Evolutionary conservation across 2,329 filamentous ascomycete species (phyloP).

Genomic region (Herpotrichia juniperi): DNA sequence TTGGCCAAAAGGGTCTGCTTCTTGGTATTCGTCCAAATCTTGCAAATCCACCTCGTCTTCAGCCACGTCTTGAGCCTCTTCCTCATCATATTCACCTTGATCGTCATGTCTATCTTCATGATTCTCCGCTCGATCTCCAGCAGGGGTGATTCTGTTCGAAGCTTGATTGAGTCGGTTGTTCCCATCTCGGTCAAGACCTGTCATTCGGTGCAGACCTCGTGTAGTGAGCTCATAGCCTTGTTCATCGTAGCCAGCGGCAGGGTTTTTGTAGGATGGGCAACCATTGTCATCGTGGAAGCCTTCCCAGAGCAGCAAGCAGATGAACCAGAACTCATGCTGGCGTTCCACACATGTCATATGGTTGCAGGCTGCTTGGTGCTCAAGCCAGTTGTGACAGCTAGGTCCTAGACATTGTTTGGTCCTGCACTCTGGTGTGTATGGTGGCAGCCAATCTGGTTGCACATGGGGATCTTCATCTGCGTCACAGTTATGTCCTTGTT

Average conservation of each 20-base stretch:
- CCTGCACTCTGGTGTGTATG: conserved; percentile 13
- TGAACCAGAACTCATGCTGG: conserved; percentile 20
- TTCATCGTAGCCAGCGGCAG: conserved; percentile 9
- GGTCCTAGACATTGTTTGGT: conserved; percentile 23
- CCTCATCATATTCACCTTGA: too few relatives aligned
- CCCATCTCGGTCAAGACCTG: neutral
- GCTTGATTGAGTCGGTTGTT: too few relatives aligned
- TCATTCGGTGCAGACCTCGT: conserved; percentile 10
- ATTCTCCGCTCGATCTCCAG: too few relatives aligned
- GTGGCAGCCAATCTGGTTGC: conserved; percentile 15
- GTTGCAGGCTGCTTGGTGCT: conserved; percentile 21
- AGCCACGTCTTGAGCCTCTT: too few relatives aligned
- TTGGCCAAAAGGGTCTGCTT: too few relatives aligned
- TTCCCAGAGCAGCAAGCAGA: conserved; percentile 13
- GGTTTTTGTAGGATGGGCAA: conserved; percentile 14
- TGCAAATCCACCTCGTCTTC: too few relatives aligned
- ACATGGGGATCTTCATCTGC: neutral
- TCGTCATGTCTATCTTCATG: too few relatives aligned
- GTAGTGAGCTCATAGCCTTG: conserved; percentile 12
- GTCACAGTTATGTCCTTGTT: conserved; percentile 5
- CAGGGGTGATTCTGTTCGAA: too few relatives aligned
- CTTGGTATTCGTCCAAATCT: too few relatives aligned
- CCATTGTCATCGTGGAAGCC: neutral
- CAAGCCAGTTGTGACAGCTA: conserved; percentile 13
- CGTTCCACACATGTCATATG: conserved; percentile 16